Conservation (phyloP, 2,329 filamentous ascomycete genomes). For the Phyllachora maydis region DNA sequence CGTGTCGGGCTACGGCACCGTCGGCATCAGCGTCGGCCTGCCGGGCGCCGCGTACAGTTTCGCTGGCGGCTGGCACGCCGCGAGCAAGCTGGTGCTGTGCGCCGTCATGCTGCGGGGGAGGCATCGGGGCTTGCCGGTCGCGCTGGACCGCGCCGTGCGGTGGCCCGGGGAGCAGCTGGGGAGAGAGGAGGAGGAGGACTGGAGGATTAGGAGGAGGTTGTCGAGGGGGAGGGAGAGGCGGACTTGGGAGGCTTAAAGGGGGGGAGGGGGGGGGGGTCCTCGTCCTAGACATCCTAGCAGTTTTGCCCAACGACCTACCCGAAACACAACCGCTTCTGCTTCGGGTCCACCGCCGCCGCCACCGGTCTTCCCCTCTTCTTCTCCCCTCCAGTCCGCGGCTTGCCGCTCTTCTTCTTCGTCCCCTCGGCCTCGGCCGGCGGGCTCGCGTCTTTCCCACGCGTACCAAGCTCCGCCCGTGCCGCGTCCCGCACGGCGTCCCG, state of each 20-base stretch:
- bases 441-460: constrained; percentile 10
- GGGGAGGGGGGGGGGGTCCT: background rate
- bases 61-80: constrained; percentile 27
- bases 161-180: constrained; percentile 16
- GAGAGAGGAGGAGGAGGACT: constrained; percentile 18
- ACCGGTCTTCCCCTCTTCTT: too few species aligned
- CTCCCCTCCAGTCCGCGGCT: too few species aligned
- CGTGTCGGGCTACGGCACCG: constrained; percentile 34
- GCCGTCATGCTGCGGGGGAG: constrained; percentile 33
- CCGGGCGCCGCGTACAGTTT: constrained; percentile 31
- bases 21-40: constrained; percentile 33
- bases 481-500: constrained; percentile 53
- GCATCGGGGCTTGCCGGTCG: constrained; percentile 31
- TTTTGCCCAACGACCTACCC: too few species aligned
- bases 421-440: constrained; percentile 13
- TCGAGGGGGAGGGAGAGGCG: constrained; percentile 6
- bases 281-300: background rate
- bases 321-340: constrained; percentile 33
- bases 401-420: constrained; percentile 16
- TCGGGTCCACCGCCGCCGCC: constrained; percentile 16
- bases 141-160: constrained; percentile 29
- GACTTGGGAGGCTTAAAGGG: too few species aligned
- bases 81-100: constrained; percentile 34
- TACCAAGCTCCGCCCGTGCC: constrained; percentile 7
- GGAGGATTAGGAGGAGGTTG: constrained; percentile 16